Percentiles rank a stretch among this genome's conserved stretches.
Conservation (phyloP, 1,284 basidiomycete genomes). For the Boletus mariae region DNA sequence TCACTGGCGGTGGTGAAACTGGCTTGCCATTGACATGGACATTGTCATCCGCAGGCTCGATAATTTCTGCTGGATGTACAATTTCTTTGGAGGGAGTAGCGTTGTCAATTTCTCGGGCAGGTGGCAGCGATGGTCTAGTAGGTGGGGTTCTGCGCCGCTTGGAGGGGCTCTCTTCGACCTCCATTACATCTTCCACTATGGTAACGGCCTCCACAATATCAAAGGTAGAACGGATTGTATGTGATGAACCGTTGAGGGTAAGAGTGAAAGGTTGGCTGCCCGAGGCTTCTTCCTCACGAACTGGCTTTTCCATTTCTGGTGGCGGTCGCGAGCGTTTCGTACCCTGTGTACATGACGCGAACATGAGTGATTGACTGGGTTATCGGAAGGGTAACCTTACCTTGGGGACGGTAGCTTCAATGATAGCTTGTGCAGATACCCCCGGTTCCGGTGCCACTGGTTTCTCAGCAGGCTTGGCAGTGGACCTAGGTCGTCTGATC, state of each 20-base stretch:
- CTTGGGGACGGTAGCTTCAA: slow-evolving; percentile 70
- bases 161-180: slow-evolving; percentile 33
- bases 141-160: slow-evolving; percentile 40
- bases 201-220: slow-evolving; percentile 24
- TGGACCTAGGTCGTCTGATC: slow-evolving; percentile 28
- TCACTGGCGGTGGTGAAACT: slow-evolving; percentile 16
- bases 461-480: slow-evolving; percentile 33
- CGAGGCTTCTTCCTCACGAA: slow-evolving; percentile 12
- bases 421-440: slow-evolving; percentile 57
- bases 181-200: slow-evolving; percentile 33
- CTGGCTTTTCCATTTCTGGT: slow-evolving; percentile 32
- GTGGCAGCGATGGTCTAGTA: slow-evolving; percentile 1
- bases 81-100: slow-evolving; percentile 25
- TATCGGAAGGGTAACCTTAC: slow-evolving; percentile 34
- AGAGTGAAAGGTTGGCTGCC: slow-evolving; percentile 7
- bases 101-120: slow-evolving; percentile 34
- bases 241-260: slow-evolving; percentile 29
- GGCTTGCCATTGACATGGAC: slow-evolving; percentile 13
- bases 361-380: slow-evolving; percentile 1
- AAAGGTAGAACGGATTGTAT: not conserved
- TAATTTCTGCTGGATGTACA: slow-evolving; percentile 36
- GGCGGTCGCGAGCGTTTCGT: slow-evolving; percentile 68
- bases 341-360: slow-evolving; percentile 41
- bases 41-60: slow-evolving; percentile 38
- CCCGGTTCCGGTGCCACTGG: slow-evolving; percentile 33